phyloP scores from a whole-genome alignment of 768 basidiomycete species.

The Amanita rubescens region DNA sequence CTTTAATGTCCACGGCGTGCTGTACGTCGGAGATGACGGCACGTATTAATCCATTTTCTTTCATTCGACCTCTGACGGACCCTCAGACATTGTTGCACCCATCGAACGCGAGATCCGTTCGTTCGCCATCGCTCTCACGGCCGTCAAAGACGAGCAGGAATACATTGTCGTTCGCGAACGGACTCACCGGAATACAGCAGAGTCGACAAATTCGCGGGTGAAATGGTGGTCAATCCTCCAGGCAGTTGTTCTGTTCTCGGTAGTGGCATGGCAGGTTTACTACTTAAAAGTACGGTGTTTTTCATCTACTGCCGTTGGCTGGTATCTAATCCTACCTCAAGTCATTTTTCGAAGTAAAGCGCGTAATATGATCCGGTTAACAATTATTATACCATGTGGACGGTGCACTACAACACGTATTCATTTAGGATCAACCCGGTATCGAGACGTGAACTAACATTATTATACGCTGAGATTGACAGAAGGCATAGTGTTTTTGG shows the following conservation, averaged over 20 bases:
- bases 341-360: conserved; percentile 90
- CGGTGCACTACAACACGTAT: background rate
- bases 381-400: background rate
- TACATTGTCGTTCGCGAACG: conserved; percentile 94
- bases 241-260: conserved; percentile 74
- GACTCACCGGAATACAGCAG: conserved; percentile 90
- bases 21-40: conserved; percentile 91
- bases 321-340: conserved; percentile 18
- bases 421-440: too few species aligned
- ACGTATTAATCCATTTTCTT: conserved; percentile 13
- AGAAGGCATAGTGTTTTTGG: background rate
- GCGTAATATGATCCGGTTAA: conserved; percentile 54
- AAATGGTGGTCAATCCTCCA: conserved; percentile 99
- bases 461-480: conserved; percentile 1
- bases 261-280: conserved; percentile 97
- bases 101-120: conserved; percentile 93
- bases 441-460: background rate
- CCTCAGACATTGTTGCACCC: conserved; percentile 78
- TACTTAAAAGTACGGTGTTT: conserved; percentile 74
- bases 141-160: conserved; percentile 98
- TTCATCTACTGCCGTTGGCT: conserved; percentile 13
- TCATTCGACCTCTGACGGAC: background rate
- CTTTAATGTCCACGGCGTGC: conserved; percentile 97
- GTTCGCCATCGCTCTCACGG: conserved; percentile 69
- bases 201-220: conserved; percentile 89